Evolutionary conservation across 768 basidiomycete genomes (phyloP).

Genomic region (Suillus sp.): DNA sequence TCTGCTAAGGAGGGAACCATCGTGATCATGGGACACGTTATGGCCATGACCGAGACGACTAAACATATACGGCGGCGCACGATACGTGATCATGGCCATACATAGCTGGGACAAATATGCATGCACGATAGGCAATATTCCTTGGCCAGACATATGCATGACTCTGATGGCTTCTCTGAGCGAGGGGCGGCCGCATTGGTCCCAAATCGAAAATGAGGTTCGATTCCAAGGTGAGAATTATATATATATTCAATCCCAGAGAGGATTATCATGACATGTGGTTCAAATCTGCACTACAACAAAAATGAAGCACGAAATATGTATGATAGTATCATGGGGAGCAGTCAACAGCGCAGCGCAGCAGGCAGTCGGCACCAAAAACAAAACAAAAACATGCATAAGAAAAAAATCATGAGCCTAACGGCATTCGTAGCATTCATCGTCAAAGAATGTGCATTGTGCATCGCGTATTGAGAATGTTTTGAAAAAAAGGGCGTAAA

Average conservation of each 20-base stretch:
- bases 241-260: background rate
- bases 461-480: slow-evolving; percentile 5
- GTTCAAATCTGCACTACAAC: slow-evolving; percentile 6
- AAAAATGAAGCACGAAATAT: background rate
- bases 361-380: background rate
- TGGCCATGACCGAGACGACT: background rate
- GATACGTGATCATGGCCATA: background rate
- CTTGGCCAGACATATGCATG: background rate
- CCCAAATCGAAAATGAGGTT: background rate
- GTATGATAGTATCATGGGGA: slow-evolving; percentile 2
- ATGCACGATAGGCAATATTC: background rate
- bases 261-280: slow-evolving; percentile 5
- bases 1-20: background rate
- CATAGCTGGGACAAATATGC: background rate
- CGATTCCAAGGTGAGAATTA: background rate
- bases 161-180: background rate
- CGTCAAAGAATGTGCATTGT: slow-evolving; percentile 1
- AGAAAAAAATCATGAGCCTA: slow-evolving; percentile 4
- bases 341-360: background rate
- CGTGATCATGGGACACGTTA: background rate
- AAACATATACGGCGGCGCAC: background rate
- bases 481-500: too few species aligned
- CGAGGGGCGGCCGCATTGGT: background rate
- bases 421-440: slow-evolving; percentile 10
- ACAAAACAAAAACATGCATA: slow-evolving; percentile 1